Conservation (phyloP, 495 filamentous ascomycete genomes). For the Terfezia claveryi region DNA sequence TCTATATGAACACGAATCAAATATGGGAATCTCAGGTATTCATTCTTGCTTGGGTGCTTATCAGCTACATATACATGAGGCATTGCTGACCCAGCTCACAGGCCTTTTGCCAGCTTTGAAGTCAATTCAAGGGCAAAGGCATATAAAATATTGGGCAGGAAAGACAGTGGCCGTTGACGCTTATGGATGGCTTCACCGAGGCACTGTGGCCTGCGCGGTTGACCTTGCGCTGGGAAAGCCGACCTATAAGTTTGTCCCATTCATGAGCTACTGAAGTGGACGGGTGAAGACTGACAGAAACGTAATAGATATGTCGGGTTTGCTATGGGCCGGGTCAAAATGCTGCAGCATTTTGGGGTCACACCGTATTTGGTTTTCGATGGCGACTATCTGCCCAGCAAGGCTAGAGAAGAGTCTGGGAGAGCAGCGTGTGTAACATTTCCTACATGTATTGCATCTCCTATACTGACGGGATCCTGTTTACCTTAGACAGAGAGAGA, state of each 20-base stretch:
- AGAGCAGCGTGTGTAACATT: slow-evolving; percentile 4
- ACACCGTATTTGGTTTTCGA: slow-evolving; percentile 89
- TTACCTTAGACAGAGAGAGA: slow-evolving; percentile 43
- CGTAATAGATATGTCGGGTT: slow-evolving; percentile 63
- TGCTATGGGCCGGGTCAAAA: slow-evolving; percentile 68
- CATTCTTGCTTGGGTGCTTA: background rate
- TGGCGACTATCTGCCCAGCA: slow-evolving; percentile 85
- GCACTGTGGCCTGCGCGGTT: slow-evolving; percentile 71
- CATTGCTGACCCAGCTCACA: slow-evolving; percentile 16
- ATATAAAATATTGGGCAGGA: slow-evolving; percentile 68
- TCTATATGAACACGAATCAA: too few relatives aligned
- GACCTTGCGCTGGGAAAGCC: slow-evolving; percentile 76
- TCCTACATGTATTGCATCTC: too few relatives aligned
- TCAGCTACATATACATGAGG: slow-evolving; percentile 5
- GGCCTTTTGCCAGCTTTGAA: slow-evolving; percentile 82
- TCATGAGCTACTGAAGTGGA: slow-evolving; percentile 6
- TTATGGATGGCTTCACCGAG: slow-evolving; percentile 96
- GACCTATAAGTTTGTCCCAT: slow-evolving; percentile 49
- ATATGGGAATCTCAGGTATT: slow-evolving; percentile 26
- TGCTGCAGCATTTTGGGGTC: slow-evolving; percentile 83
- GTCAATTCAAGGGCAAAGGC: slow-evolving; percentile 76
- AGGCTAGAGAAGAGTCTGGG: slow-evolving; percentile 59
- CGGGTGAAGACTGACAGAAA: too few relatives aligned
- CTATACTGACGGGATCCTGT: slow-evolving; percentile 18
- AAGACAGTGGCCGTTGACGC: slow-evolving; percentile 84